Evolutionary conservation across 2,329 filamentous ascomycete genomes (phyloP), one percentile per base, ranked within the genome.

Genomic region (Sphaceloma murrayae): DNA sequence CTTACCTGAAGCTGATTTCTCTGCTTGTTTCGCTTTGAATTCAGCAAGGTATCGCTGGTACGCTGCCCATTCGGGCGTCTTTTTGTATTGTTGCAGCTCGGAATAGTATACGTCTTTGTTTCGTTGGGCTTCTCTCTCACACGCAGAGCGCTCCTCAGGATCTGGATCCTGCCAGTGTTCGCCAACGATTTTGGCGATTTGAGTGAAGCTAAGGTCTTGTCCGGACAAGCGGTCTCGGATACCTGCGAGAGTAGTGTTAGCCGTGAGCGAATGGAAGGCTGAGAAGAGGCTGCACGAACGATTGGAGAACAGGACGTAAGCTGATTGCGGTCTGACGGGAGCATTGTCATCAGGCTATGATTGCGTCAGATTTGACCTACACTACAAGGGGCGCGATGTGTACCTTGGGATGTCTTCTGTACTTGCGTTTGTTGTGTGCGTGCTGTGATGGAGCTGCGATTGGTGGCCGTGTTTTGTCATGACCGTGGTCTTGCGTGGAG

Each of bases 221-320:
- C 78, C 82, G 57, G 84, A 86, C 17, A 89, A 64, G 16, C 83
- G 77, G 54, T 89, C 85, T 54, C 85, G 76, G 63, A 86, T 82
- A 62, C 82, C 80, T 84, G 51, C 1, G 16, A 13, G 4, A 24
- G 19, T 33, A 7, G 6, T 24, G 36, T 42, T 5, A 24, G 19
- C 1, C 29, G 10, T 17, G 11, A 7, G 9, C 9, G 7, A 21
- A 21, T 5, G 26, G 40, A 24, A 32, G n/a, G n/a, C n/a, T n/a
- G n/a, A n/a, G n/a, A n/a, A n/a, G n/a, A n/a, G n/a, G n/a, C n/a
- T 6, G 5, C 22, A 70, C 80, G 67, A 62, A 85, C 81, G 84
- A 54, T 89, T 89, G 1, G 85, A 88, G 56, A 91, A 91, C 11
- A 89, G 74, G 9, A 89, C 85, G 63, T 89, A 89, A 39, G 84